A percentile compares a stretch with the other conserved stretches of the same genome.
Evolutionary conservation across 805 yeast genomes (phyloP).

Genomic region (Dipodascus albidus): DNA sequence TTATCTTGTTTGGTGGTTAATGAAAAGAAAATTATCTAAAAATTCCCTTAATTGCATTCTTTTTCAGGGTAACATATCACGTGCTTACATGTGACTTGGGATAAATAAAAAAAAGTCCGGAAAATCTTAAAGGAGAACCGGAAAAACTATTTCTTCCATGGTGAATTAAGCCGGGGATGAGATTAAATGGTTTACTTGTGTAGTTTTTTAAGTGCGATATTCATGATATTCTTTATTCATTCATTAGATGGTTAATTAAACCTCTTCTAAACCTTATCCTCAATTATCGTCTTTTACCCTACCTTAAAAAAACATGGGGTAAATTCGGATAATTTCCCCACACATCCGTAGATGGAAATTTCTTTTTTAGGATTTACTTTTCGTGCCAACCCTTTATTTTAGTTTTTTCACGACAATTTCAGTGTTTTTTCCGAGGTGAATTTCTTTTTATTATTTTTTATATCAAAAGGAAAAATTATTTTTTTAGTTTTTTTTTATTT

Average conservation of each 20-base stretch:
- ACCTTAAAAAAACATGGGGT: not conserved
- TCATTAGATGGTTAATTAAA: not conserved
- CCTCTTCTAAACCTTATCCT: not conserved
- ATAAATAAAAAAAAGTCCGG: not conserved
- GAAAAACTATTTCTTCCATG: no score
- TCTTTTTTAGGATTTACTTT: not conserved
- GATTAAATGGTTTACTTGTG: no score
- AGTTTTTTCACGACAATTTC: not conserved
- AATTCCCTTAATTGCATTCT: no score
- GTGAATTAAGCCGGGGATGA: no score
- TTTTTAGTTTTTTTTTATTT: no score
- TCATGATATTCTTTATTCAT: no score
- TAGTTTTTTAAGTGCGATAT: no score
- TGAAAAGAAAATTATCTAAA: constrained; percentile 18
- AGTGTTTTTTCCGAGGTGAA: not conserved
- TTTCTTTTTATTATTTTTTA: constrained; percentile 3
- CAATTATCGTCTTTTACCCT: not conserved
- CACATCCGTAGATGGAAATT: not conserved
- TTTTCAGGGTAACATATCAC: not conserved
- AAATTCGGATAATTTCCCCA: not conserved
- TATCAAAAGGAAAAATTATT: not conserved
- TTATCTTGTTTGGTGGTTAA: not conserved
- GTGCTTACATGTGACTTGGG: no score
- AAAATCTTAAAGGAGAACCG: not conserved
- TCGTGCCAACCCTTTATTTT: not conserved